Percentiles rank a stretch among this genome's conserved stretches.
These are phyloP conservation scores for Zasmidium cellare DNA, from an alignment of 2,329 filamentous ascomycete species.

Conservation along the genomic window DNA sequence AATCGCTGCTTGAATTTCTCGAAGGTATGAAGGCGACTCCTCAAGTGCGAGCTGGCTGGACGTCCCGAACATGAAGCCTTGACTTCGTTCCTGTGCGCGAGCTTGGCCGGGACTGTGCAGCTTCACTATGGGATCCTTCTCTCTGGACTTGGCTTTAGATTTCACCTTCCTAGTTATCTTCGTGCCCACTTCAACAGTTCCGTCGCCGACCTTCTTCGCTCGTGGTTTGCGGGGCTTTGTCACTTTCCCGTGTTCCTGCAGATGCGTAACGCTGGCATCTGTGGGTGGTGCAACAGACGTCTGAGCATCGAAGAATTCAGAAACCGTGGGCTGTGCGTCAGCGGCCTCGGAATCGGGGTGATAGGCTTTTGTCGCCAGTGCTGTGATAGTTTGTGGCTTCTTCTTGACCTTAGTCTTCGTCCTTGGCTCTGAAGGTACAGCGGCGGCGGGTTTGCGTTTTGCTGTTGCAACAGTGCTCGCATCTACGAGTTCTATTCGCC, in stretches of 20 bases:
- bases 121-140: conserved; percentile 18
- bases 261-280: neutral
- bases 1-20: conserved; percentile 63
- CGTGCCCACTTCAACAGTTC: conserved; percentile 3
- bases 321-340: conserved; percentile 34
- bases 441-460: neutral
- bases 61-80: conserved; percentile 82
- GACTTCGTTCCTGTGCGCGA: conserved; percentile 62
- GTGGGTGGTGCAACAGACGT: neutral
- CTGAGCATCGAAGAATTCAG: conserved; percentile 47
- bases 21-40: conserved; percentile 66
- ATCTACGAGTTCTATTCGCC: conserved; percentile 17
- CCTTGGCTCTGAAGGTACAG: conserved; percentile 33
- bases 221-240: conserved; percentile 31
- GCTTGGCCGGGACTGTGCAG: conserved; percentile 71
- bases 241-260: conserved; percentile 5
- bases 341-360: conserved; percentile 35
- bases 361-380: conserved; percentile 72
- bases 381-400: conserved; percentile 76
- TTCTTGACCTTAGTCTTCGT: conserved; percentile 55
- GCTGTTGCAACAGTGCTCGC: conserved; percentile 10
- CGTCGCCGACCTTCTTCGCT: conserved; percentile 16
- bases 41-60: conserved; percentile 78
- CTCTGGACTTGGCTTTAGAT: conserved; percentile 35
- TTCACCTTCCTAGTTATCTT: conserved; percentile 32